Conservation (phyloP, 2,329 filamentous ascomycete species). For the Chalaropsis ovoidea region DNA sequence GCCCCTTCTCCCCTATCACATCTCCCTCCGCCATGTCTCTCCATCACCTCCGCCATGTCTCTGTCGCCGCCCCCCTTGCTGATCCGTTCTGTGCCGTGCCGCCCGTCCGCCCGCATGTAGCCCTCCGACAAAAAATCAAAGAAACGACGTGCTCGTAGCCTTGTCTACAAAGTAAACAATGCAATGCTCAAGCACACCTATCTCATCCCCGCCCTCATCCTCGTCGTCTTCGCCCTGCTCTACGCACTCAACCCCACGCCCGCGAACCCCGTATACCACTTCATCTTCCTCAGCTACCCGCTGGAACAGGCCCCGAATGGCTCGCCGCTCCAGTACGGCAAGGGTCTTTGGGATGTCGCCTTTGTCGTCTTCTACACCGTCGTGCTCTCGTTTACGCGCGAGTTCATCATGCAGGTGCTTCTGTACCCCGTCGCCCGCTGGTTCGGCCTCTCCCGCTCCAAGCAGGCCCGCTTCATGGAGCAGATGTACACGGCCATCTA, state of each 20-base stretch:
- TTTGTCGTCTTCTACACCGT: conserved; percentile 85
- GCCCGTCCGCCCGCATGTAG: conserved; percentile 11
- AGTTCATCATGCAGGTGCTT: conserved; percentile 89
- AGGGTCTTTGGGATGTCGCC: conserved; percentile 74
- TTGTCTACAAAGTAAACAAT: conserved; percentile 41
- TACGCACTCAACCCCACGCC: conserved; percentile 68
- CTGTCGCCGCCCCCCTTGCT: neutral
- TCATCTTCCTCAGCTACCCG: conserved; percentile 84
- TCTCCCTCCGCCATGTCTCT: too few species aligned
- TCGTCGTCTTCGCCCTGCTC: conserved; percentile 51
- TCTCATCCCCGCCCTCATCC: conserved; percentile 56
- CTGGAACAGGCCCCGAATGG: conserved; percentile 43
- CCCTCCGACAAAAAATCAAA: conserved; percentile 35
- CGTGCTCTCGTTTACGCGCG: conserved; percentile 82
- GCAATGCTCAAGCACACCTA: conserved; percentile 52
- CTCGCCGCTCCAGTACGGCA: conserved; percentile 63
- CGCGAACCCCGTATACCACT: conserved; percentile 67
- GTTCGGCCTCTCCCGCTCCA: conserved; percentile 62
- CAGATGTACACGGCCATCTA: conserved; percentile 91
- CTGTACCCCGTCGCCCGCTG: conserved; percentile 64
- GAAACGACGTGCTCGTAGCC: conserved; percentile 45
- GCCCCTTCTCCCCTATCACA: too few species aligned
- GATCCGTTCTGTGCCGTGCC: neutral
- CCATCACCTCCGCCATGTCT: neutral
- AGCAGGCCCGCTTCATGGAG: conserved; percentile 90